These are phyloP conservation scores for Xenoacremonium recifei DNA, from an alignment of 2,329 filamentous ascomycete genomes.

Conservation along the genomic window DNA sequence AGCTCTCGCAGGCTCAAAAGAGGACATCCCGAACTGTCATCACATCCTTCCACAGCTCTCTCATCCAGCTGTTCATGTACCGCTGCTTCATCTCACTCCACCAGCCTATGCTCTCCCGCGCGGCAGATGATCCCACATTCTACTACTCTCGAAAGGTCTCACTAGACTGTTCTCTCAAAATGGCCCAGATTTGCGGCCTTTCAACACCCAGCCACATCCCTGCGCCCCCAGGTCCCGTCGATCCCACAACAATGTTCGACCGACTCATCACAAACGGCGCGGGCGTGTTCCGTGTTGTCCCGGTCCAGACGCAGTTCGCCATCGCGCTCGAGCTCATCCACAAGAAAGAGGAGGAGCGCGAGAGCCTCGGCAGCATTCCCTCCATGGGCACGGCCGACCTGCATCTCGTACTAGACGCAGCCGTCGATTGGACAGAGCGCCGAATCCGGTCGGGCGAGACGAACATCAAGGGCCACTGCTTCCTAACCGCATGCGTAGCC, in stretches of 20 bases:
- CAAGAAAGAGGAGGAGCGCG: conserved; percentile 41
- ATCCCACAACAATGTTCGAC: conserved; percentile 30
- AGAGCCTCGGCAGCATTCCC: conserved; percentile 26
- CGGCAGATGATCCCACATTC: conserved; percentile 45
- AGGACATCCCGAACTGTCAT: conserved; percentile 17
- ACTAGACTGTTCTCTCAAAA: conserved; percentile 40
- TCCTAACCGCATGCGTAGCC: conserved; percentile 29
- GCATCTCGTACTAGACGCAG: conserved; percentile 26
- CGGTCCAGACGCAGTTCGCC: conserved; percentile 38
- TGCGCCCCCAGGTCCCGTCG: conserved; percentile 12
- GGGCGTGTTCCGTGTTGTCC: conserved; percentile 42
- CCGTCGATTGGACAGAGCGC: conserved; percentile 30
- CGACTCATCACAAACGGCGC: conserved; percentile 39
- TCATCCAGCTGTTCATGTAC: conserved; percentile 43
- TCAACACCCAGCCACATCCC: conserved; percentile 15
- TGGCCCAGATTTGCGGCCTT: conserved; percentile 32
- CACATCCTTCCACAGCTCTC: conserved; percentile 39
- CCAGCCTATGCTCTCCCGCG: conserved; percentile 44
- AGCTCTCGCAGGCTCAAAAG: conserved; percentile 32
- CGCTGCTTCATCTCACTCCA: conserved; percentile 54
- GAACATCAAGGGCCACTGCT: conserved; percentile 41
- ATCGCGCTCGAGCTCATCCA: conserved; percentile 46
- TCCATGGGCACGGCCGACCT: conserved; percentile 32
- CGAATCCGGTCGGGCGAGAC: conserved; percentile 42
- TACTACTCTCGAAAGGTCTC: conserved; percentile 54